Base-by-base conservation (phyloP, 176 grass and related monocot species). In the Oryza glaberrima region DNA sequence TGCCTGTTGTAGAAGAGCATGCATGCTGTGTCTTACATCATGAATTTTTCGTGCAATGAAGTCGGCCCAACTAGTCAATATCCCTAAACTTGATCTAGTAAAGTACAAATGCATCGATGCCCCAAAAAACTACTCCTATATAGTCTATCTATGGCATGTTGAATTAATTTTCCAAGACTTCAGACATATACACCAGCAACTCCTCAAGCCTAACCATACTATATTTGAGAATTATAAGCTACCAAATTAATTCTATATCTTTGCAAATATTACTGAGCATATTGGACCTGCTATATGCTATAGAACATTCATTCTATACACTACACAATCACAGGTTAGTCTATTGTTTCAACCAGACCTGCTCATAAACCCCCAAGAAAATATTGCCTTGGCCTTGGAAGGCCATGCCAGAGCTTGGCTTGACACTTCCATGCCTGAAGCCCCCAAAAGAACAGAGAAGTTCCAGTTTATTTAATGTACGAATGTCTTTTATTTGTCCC, bases 71-170 rank as follows among this genome's bases (percentile, higher is more conserved):
- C 41, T 44, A 46, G 23, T 72, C 70, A 72, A 72, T 72, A 46
- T 72, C 41, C 30, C 30, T 46, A 72, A 25, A 71, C 17, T 9
- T 44, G 69, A n/a, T 71, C 11, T 72, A 82, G 64, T 81, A 64
- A 63, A 61, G 6, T 35, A 48, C n/a, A 32, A 68, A 8, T 66
- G 11, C 45, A 35, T 80, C 64, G 11, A 34, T 83, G 61, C 32
- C 36, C 5, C 5, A 0, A 38, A 6, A 38, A 32, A 32, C 30
- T 32, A 32, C 30, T 32, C 30, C 36, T 38, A 45, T 45, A 44
- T 44, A 71, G 11, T 10, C 19, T 73, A 32, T 82, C 6, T 63
- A 28, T 20, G 61, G 51, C 23, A 46, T 32, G 36, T 20, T 74
- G 56, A 73, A 64, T 74, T 83, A 64, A 72, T 64, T 61, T 73